Base-by-base conservation (phyloP, 2,329 filamentous ascomycete genomes). In the Cladobotryum protrusum region DNA sequence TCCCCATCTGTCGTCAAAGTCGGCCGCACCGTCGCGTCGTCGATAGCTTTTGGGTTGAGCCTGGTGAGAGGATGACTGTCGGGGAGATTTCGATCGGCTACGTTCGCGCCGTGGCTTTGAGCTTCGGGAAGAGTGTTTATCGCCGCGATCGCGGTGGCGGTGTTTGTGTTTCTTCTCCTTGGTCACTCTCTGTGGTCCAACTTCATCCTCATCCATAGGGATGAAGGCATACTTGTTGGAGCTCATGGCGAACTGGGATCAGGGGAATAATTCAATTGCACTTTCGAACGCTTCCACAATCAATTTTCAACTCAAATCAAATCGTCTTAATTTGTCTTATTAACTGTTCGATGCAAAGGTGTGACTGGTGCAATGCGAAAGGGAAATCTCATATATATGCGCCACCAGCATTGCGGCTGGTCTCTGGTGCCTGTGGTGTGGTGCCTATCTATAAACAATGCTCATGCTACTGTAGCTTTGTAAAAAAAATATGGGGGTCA, bases 1-100 rank as follows among this genome's bases (percentile, higher is more conserved):
- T 1, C 83, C 89, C 89, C 89, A 95, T 48, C 87, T 75, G 61
- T 90, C 86, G 43, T 90, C 86, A 56, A 86, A 85, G 55, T 87
- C 80, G 33, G 52, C 62, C 56, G 67, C 62, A 57, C 66, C 54
- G 56, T 69, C 65, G 63, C 67, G 66, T 62, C 61, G 72, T 49
- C 69, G 70, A 50, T 74, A 72, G 20, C 70, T 65, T 52, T 72
- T 76, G 2, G 70, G 63, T 14, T 65, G 68, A 24, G 62, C 63
- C 12, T 43, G 55, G 8, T 59, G 57, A 13, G 62, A 63, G 15
- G 59, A 57, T 3, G 42, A 43, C 35, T 52, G 52, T 3, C 43
- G 51, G 14, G 65, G 59, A 5, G 71, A 72, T 42, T 61, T 59
- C 2, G 68, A 70, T 49, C 67, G 62, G 43, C 60, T 63, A 34